Conservation (phyloP, 352 stramenopile species). For the Phytophthora tentaculata region DNA sequence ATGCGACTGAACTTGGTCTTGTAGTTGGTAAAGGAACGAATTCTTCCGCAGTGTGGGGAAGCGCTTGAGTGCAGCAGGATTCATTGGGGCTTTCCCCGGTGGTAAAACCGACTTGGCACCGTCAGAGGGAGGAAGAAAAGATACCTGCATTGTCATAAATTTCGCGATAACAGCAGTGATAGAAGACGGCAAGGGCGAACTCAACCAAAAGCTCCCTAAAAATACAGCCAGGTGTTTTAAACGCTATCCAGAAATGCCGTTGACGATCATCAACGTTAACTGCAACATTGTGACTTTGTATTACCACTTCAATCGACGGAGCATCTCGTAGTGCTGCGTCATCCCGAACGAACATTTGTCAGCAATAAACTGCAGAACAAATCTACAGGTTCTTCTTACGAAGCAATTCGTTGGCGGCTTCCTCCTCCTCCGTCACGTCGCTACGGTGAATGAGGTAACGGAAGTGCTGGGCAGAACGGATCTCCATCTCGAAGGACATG, state of each 20-base stretch:
- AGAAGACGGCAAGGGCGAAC: too few relatives aligned
- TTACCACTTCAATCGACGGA: slow-evolving; percentile 36
- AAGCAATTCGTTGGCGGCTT: slow-evolving; percentile 59
- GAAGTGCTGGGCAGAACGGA: slow-evolving; percentile 72
- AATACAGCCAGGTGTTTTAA: slow-evolving; percentile 18
- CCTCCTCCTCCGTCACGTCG: slow-evolving; percentile 58
- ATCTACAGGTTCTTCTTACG: slow-evolving; percentile 67
- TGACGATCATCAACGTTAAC: slow-evolving; percentile 2
- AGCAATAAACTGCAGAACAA: slow-evolving; percentile 12
- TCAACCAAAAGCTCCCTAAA: slow-evolving; percentile 8
- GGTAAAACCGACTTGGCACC: slow-evolving; percentile 10
- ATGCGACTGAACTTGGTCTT: slow-evolving; percentile 62
- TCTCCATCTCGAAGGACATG: slow-evolving; percentile 76
- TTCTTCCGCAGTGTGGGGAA: slow-evolving; percentile 41
- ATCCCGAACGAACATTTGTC: slow-evolving; percentile 13
- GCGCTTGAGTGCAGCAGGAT: slow-evolving; percentile 32
- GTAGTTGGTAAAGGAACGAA: slow-evolving; percentile 63
- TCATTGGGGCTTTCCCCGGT: slow-evolving; percentile 20
- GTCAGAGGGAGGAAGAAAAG: background rate
- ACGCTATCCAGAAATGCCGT: slow-evolving; percentile 4
- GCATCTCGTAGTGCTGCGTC: slow-evolving; percentile 28
- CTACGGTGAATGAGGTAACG: slow-evolving; percentile 70
- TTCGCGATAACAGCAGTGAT: too few relatives aligned
- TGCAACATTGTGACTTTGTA: slow-evolving; percentile 23
- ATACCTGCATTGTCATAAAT: slow-evolving; percentile 17